Evolutionary conservation across 1,284 basidiomycete genomes (phyloP).

Genomic region (Heliocybe sulcata): DNA sequence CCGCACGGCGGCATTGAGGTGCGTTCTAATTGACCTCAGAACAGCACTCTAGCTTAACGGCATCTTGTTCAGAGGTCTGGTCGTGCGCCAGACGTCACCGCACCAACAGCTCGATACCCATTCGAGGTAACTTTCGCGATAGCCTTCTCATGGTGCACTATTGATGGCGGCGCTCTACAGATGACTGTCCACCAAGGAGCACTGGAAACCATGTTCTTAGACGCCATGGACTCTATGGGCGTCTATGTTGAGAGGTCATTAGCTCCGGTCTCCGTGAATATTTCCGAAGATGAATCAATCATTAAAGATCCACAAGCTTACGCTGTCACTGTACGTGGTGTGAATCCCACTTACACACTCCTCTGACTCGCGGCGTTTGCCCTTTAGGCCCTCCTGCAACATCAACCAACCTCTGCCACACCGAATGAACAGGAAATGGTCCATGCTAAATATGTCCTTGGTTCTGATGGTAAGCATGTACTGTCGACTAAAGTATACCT

Average conservation of each 20-base stretch:
- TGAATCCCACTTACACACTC: not conserved
- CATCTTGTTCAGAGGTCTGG: conserved; percentile 40
- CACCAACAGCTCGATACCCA: conserved; percentile 20
- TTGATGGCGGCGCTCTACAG: not conserved
- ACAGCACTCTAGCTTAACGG: not conserved
- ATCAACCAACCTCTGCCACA: conserved; percentile 19
- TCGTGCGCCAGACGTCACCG: conserved; percentile 49
- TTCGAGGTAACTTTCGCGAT: conserved; percentile 27
- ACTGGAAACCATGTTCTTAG: conserved; percentile 42
- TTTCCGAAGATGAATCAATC: conserved; percentile 22
- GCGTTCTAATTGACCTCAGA: conserved; percentile 7
- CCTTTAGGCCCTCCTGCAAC: conserved; percentile 28
- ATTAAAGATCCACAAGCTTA: conserved; percentile 23
- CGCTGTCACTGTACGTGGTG: conserved; percentile 20
- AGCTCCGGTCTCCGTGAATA: conserved; percentile 21
- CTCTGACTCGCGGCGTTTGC: not conserved
- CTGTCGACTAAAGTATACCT: not conserved
- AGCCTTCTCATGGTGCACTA: not conserved
- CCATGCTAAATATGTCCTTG: conserved; percentile 47
- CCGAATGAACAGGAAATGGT: conserved; percentile 32
- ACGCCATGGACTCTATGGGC: conserved; percentile 18
- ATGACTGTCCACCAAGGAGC: conserved; percentile 64
- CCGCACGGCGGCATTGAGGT: conserved; percentile 56
- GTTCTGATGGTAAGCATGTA: conserved; percentile 36
- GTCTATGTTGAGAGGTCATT: conserved; percentile 26